Conservation (phyloP, 2,329 filamentous ascomycete genomes). For the Ceratocystis colombiana region DNA sequence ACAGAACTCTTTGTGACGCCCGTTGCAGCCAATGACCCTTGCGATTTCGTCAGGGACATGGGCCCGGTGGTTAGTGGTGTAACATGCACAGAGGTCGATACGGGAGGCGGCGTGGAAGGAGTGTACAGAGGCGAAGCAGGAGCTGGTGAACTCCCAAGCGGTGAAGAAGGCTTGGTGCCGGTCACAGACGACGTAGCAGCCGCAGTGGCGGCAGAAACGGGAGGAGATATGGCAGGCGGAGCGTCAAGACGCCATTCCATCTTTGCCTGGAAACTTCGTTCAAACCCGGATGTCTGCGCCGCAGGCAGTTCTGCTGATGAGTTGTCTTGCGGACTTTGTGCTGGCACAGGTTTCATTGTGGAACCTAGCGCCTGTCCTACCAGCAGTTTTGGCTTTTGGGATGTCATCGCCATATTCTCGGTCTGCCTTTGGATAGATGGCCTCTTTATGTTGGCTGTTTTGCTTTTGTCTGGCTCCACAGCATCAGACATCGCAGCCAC, state of each 20-base stretch:
- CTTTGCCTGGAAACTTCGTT: conserved; percentile 46
- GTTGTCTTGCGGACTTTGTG: neutral
- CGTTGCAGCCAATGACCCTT: neutral
- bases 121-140: conserved; percentile 5
- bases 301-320: neutral
- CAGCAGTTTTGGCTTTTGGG: neutral
- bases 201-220: neutral
- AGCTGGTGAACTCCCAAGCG: neutral
- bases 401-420: neutral
- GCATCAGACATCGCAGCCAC: conserved; percentile 31
- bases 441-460: neutral
- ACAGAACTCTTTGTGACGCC: neutral
- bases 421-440: neutral
- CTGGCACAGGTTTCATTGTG: neutral
- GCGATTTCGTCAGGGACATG: conserved; percentile 14
- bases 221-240: neutral
- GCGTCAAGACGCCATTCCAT: conserved; percentile 41
- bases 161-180: neutral
- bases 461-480: conserved; percentile 19
- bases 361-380: neutral
- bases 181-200: neutral
- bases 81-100: neutral
- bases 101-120: conserved; percentile 15
- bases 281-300: conserved; percentile 28
- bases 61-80: conserved; percentile 3